A percentile compares a stretch with the other conserved stretches of the same genome.
These are phyloP conservation scores for Anisodus acutangulus DNA, from an alignment of 257 asterid species.

Conservation along the genomic window DNA sequence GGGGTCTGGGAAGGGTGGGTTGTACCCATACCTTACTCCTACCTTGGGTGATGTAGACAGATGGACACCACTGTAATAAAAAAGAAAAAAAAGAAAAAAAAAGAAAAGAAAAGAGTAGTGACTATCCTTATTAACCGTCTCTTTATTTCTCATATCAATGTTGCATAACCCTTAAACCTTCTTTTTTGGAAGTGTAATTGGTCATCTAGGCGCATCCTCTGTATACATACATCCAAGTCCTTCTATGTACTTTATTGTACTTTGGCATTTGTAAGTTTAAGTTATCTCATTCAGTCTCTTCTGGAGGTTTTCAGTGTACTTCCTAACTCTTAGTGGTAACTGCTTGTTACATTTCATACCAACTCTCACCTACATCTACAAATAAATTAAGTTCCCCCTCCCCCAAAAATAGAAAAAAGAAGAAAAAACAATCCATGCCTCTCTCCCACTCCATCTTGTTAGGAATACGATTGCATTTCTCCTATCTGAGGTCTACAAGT, in stretches of 20 bases:
- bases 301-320: not conserved
- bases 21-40: too few relatives aligned
- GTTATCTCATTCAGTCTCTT: not conserved
- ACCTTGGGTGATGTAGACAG: too few relatives aligned
- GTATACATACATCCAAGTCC: not conserved
- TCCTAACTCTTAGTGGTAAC: not conserved
- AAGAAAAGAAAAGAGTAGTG: not conserved
- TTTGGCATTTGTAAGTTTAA: not conserved
- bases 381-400: not conserved
- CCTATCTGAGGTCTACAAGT: conserved; percentile 23
- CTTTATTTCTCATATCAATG: too few relatives aligned
- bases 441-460: not conserved
- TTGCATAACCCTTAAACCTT: not conserved
- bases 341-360: not conserved
- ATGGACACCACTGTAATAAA: too few relatives aligned
- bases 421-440: not conserved
- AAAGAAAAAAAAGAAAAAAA: not conserved
- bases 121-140: not conserved
- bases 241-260: not conserved
- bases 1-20: too few relatives aligned
- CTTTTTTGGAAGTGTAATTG: not conserved
- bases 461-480: conserved; percentile 21
- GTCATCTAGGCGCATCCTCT: not conserved
- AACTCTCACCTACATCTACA: not conserved
- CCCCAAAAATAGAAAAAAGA: not conserved